Base-by-base conservation (phyloP, 495 filamentous ascomycete species). In the Lophiotrema nucula region DNA sequence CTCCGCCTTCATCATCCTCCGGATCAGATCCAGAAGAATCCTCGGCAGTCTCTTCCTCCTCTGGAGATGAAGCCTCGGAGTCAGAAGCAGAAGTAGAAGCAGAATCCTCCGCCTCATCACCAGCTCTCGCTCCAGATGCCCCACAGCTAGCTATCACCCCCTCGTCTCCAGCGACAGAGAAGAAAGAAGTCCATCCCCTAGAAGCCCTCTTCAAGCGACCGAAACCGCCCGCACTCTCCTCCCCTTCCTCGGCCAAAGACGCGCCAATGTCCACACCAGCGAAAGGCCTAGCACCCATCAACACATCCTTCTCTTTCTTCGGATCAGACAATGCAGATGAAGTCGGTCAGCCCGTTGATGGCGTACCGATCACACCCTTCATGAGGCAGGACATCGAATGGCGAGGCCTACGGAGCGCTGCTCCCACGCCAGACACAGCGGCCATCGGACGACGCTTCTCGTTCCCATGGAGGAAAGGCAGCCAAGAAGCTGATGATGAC, bases 341-440 rank as follows among this genome's bases (percentile, higher is more conserved):
- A 3, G 69, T 42, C 10, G 45, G 19, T 5, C 65, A 67, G 16
- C 62, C 62, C 13, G 50, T 79, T 16, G 79, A 77, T 6, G 44
- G 53, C n/a, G 53, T 60, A 22, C 90, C 88, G 2, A 81, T 90
- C 59, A 93, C 91, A 0, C 91, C 91, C 0, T 95, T 84, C 67
- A 88, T 86, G 1, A 84, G 85, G 53, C 80, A 81, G 53, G 90
- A 96, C 56, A 77, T 92, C 11, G 86, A 89, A 63, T 77, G 77
- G 51, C 81, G 91, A 33, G 83, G 83, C 16, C 60, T 88, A 15
- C 77, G 91, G 39, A 95, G 90, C 64, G 92, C 92, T 11, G 93
- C 93, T 0, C 93, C 93, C 1, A 97, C 93, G 0, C 93, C 93
- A 0, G 93, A 98, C 66, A 97, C 93, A 0, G 88, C 89, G n/a